Evolutionary conservation across 331 rosid genomes (phyloP).

Genomic region (Acacia concinna): DNA sequence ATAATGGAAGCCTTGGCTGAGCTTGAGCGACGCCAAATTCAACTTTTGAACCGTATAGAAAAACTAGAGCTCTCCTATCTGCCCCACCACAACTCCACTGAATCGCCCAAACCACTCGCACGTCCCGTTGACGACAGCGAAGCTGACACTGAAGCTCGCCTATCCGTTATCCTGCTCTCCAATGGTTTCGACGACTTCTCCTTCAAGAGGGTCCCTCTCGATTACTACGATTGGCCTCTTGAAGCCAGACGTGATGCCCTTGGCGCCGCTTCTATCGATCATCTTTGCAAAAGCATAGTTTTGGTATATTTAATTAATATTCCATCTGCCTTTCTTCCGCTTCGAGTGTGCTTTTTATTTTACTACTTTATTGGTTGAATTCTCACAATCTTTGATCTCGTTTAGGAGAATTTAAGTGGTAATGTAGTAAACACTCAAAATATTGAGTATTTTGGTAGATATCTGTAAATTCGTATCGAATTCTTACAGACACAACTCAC

Average conservation of each 20-base stretch:
- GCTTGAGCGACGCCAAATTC: constrained; percentile 61
- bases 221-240: constrained; percentile 82
- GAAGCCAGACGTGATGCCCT: constrained; percentile 72
- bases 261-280: constrained; percentile 64
- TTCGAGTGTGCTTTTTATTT: not conserved
- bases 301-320: constrained; percentile 38
- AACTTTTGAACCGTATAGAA: constrained; percentile 61
- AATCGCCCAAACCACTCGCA: not conserved
- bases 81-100: constrained; percentile 22
- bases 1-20: constrained; percentile 48
- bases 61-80: constrained; percentile 48
- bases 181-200: constrained; percentile 61
- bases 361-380: not conserved
- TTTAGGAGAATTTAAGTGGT: not conserved
- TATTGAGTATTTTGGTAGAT: not conserved
- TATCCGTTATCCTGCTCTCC: constrained; percentile 60
- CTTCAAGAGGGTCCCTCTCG: constrained; percentile 69
- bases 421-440: not conserved
- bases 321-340: not conserved
- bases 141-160: constrained; percentile 58
- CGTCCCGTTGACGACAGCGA: not conserved
- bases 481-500: too few relatives aligned
- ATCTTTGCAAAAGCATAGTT: constrained; percentile 97
- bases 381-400: not conserved
- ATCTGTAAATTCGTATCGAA: too few relatives aligned